Evolutionary conservation across 2,329 filamentous ascomycete genomes (phyloP).

Genomic region (Colletotrichum eleusines): DNA sequence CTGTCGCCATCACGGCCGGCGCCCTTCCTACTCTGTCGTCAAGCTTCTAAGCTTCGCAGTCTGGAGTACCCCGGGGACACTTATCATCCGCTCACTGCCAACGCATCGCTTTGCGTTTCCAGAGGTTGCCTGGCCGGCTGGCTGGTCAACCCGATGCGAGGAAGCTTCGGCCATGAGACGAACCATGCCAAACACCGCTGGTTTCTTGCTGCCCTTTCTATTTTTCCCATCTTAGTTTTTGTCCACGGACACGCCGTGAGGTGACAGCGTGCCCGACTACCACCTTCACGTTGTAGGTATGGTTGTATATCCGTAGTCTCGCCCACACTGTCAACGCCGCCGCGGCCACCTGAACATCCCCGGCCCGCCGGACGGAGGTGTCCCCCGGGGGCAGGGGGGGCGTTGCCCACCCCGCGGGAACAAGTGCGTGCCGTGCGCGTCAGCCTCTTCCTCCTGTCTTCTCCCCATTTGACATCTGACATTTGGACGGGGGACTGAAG

Average conservation of each 20-base stretch:
- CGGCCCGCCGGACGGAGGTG: neutral
- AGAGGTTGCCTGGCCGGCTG: no score
- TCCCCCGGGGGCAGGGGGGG: neutral
- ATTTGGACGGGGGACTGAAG: neutral
- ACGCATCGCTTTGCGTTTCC: neutral
- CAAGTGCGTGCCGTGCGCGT: slow-evolving; percentile 20
- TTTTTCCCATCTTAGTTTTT: neutral
- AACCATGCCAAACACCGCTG: slow-evolving; percentile 3
- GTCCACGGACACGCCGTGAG: neutral
- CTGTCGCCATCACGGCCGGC: neutral
- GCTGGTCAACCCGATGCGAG: slow-evolving; percentile 2
- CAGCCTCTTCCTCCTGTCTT: neutral
- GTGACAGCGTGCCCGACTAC: neutral
- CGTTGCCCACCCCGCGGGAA: neutral
- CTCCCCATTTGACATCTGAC: neutral
- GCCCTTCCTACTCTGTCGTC: neutral
- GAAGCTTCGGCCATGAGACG: slow-evolving; percentile 19
- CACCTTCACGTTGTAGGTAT: neutral
- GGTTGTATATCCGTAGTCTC: neutral
- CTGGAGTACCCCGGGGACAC: neutral
- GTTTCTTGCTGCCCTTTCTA: neutral
- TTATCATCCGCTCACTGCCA: neutral
- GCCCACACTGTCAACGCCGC: neutral
- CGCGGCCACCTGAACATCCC: neutral
- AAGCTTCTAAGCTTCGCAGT: neutral